These are phyloP conservation scores for Ophiognomonia clavigignenti-juglandacearum DNA, from an alignment of 2,329 filamentous ascomycete species.

Conservation along the genomic window DNA sequence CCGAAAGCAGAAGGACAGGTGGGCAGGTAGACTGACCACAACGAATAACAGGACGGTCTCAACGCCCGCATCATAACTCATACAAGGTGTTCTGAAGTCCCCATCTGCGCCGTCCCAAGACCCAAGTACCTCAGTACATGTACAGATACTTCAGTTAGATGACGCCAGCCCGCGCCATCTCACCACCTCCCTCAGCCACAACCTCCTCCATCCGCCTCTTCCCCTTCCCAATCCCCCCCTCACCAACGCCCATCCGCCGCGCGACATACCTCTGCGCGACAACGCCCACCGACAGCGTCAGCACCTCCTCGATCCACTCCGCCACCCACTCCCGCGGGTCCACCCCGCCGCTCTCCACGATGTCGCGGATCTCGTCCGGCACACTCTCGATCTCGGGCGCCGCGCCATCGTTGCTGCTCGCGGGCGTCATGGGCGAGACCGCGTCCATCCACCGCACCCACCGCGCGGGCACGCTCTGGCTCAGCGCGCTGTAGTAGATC, in stretches of 20 bases:
- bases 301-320: conserved; percentile 90
- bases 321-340: conserved; percentile 96
- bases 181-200: conserved; percentile 51
- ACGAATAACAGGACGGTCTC: too few species aligned
- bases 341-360: conserved; percentile 69
- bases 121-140: not conserved
- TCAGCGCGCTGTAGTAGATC: conserved; percentile 79
- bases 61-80: too few species aligned
- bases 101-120: not conserved
- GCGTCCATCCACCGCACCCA: conserved; percentile 94
- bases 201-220: conserved; percentile 56
- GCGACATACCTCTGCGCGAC: conserved; percentile 95
- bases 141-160: conserved; percentile 29
- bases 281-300: conserved; percentile 73
- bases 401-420: conserved; percentile 42
- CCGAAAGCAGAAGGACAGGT: too few species aligned
- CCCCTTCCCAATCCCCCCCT: conserved; percentile 60
- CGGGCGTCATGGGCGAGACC: conserved; percentile 51
- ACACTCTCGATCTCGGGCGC: conserved; percentile 37
- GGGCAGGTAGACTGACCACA: too few species aligned
- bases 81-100: too few species aligned
- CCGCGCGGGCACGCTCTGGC: conserved; percentile 74
- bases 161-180: conserved; percentile 54
- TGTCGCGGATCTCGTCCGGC: conserved; percentile 82
- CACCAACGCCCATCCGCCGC: conserved; percentile 90